Percentiles rank a stretch among this genome's conserved stretches.
Conservation (phyloP, 805 yeast species). For the Metschnikowia sp. region DNA sequence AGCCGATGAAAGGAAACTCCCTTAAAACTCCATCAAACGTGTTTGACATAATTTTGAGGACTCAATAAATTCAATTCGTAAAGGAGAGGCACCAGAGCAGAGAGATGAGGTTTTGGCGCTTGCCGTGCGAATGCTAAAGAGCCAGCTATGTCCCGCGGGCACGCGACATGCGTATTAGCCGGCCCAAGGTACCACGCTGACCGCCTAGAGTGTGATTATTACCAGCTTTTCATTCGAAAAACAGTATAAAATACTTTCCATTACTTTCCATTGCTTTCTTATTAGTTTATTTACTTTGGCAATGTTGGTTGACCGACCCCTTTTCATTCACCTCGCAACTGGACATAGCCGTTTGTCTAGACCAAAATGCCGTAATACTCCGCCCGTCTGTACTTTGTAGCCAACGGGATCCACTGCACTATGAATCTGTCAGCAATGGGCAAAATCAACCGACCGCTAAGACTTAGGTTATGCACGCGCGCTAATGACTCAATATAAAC, state of each 20-base stretch:
- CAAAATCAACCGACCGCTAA: constrained; percentile 69
- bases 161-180: not conserved
- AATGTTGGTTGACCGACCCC: no score
- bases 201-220: no score
- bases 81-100: no score
- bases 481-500: constrained; percentile 87
- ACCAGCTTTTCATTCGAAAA: no score
- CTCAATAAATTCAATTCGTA: not conserved
- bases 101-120: no score
- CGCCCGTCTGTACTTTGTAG: constrained; percentile 49
- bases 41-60: constrained; percentile 10
- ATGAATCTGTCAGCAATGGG: constrained; percentile 74
- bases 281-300: no score
- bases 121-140: not conserved
- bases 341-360: not conserved
- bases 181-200: no score
- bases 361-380: constrained; percentile 80
- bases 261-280: no score
- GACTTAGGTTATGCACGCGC: constrained; percentile 68
- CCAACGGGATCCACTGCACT: constrained; percentile 84
- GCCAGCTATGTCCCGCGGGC: not conserved
- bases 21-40: constrained; percentile 41
- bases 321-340: no score
- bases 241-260: no score
- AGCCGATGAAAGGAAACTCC: constrained; percentile 48